phyloP scores from a whole-genome alignment of 208 protist species.

The Trypanosoma platydactyli region DNA sequence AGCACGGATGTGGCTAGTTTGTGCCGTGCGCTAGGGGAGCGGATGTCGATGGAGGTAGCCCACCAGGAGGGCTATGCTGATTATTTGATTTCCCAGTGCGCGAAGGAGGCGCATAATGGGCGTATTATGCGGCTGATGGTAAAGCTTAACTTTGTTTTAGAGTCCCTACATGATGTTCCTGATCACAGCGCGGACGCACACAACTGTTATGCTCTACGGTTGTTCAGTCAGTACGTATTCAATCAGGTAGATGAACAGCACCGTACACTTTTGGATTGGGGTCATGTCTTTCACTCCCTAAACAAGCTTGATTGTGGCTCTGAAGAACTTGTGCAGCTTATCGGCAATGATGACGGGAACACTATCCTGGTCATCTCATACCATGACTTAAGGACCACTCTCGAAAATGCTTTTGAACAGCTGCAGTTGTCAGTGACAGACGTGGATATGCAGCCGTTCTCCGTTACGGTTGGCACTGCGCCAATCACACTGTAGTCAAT shows the following conservation, averaged over 20 bases:
- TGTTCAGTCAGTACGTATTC: constrained; percentile 97
- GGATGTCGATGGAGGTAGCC: constrained; percentile 88
- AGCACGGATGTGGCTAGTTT: constrained; percentile 58
- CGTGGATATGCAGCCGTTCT: constrained; percentile 24
- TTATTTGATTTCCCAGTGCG: constrained; percentile 88
- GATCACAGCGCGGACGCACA: constrained; percentile 69
- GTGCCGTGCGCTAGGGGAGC: constrained; percentile 76
- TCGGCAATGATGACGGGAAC: constrained; percentile 85
- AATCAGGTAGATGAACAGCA: constrained; percentile 94
- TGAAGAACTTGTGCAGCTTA: constrained; percentile 93
- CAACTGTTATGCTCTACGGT: constrained; percentile 80
- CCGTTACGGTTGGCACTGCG: constrained; percentile 26
- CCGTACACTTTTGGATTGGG: constrained; percentile 90
- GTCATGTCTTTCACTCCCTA: constrained; percentile 94
- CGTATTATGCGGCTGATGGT: constrained; percentile 94
- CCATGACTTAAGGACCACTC: constrained; percentile 89
- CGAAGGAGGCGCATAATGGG: constrained; percentile 95
- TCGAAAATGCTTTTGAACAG: constrained; percentile 86
- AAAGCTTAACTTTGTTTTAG: constrained; percentile 93
- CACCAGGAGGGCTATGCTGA: constrained; percentile 89
- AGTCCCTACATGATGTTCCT: constrained; percentile 82
- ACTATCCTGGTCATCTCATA: constrained; percentile 94
- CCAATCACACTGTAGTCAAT: constrained; percentile 23
- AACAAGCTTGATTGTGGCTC: constrained; percentile 97
- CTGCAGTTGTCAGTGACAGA: constrained; percentile 52